Base-by-base conservation (phyloP, 2,329 filamentous ascomycete species). In the Exophiala dermatitidis region DNA sequence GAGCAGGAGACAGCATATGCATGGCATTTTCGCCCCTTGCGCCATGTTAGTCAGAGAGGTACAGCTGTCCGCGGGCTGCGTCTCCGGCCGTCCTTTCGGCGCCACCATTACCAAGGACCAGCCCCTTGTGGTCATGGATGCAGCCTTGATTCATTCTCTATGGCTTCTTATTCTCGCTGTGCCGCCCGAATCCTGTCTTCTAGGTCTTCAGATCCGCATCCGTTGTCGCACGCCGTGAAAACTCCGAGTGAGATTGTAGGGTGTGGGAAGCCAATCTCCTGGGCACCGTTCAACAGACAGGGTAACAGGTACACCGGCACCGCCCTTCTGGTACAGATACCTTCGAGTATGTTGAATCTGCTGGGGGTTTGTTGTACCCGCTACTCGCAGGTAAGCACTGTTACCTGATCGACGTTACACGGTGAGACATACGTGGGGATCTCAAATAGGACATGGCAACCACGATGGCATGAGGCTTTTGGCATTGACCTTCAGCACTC, bases 301-400 rank as follows among this genome's bases (percentile, higher is more conserved):
- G 32, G 37, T 38, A 37, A 48, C 5, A 38, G n/a, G 41, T 48
- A 36, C 38, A 9, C n/a, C 48, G 46, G 45, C 31, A 37, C 32
- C 4, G 19, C 28, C 28, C 5, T 36, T 19, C n/a, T 46, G 37
- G 50, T 53, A 53, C 12, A 53, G 50, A 33, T 53, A 53, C 50
- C 46, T 48, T 31, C n/a, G 28, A 26, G 9, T 12, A 26, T 12
- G 40, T 26, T 42, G 31, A 44, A 28, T 10, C 28, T 30, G 32
- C 45, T 47, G 26, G 19, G 34, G 26, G 38, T 9, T 32, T 29
- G 28, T 4, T 26, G 50, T 53, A 48, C 38, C 50, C 40, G 46
- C 38, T 53, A 53, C 50, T 46, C 41, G 40, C n/a, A 29, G 36
- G 46, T 43, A 32, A 33, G 32, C 34, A 12, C 31, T 33, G 29